These are phyloP conservation scores for Caloboletus firmus DNA, from an alignment of 1,284 basidiomycete species.

Conservation along the genomic window DNA sequence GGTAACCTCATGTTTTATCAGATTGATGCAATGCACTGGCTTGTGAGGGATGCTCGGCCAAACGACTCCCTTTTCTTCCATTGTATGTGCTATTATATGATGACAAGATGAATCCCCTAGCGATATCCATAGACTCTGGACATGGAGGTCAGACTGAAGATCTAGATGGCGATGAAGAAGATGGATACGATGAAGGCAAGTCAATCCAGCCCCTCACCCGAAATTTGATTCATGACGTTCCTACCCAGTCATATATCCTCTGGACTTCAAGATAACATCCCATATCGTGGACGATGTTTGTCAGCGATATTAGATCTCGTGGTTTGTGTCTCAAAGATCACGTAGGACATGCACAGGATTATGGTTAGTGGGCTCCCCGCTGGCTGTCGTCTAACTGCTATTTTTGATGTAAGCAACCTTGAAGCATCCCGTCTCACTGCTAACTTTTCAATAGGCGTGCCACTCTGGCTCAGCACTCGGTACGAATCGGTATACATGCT, in stretches of 20 bases:
- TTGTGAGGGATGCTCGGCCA: conserved; percentile 75
- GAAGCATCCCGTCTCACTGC: not conserved
- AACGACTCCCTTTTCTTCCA: conserved; percentile 94
- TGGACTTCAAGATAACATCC: conserved; percentile 70
- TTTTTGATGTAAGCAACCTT: conserved; percentile 68
- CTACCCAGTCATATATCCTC: conserved; percentile 76
- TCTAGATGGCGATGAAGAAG: conserved; percentile 43
- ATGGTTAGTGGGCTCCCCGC: conserved; percentile 75
- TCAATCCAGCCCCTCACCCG: not conserved
- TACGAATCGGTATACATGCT: conserved; percentile 27
- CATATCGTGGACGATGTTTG: conserved; percentile 85
- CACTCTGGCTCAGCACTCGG: conserved; percentile 69
- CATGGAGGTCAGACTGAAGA: conserved; percentile 60
- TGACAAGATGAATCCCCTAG: not conserved
- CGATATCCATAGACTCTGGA: conserved; percentile 41
- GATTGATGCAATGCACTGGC: conserved; percentile 85
- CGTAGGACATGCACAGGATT: conserved; percentile 66
- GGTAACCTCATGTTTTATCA: conserved; percentile 28
- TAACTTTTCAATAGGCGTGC: conserved; percentile 47
- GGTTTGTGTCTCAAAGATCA: conserved; percentile 6
- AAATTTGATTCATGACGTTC: not conserved
- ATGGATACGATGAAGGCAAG: conserved; percentile 39
- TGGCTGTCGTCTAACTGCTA: conserved; percentile 85
- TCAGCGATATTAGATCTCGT: conserved; percentile 11
- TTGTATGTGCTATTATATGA: conserved; percentile 49